Base-by-base conservation (phyloP, 1,284 basidiomycete genomes). In the Boletus sp. region DNA sequence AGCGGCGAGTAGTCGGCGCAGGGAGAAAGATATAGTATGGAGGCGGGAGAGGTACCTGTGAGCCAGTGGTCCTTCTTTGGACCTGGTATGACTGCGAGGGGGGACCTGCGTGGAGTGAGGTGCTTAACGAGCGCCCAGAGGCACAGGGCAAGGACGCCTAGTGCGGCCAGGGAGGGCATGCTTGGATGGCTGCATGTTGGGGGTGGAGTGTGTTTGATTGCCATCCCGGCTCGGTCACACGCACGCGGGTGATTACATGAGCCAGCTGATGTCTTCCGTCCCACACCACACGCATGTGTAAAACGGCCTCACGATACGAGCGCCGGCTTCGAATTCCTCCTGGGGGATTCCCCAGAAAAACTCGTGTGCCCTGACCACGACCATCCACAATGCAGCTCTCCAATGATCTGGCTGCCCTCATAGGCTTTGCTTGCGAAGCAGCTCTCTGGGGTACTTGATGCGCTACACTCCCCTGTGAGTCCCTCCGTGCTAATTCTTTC, bases 61-160 rank as follows among this genome's bases (percentile, higher is more conserved):
- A 74, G 57, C 72, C 72, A 76, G 8, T 62, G 54, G 14, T 66
- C 61, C 38, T 45, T 65, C 7, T 17, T 20, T 20, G 61, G 61
- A 2, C 61, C 65, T 0, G 26, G 51, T 23, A 67, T 49, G 49
- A 13, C 6, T 8, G 51, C 50, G 39, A 63, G 53, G 30, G 54
- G 51, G 13, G 51, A 46, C 16, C 17, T 42, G n/a, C 8, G 43
- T 2, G 54, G 20, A 2, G 26, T 16, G 45, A 61, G 12, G 16
- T 42, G 60, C 19, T n/a, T 49, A 7, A 53, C 3, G 26, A 61
- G 40, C 41, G n/a, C 41, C 43, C 48, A 61, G 14, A 62, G n/a
- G 23, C 48, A 6, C 39, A 35, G 49, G 7, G 41, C 49, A 8
- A 61, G 23, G 32, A 60, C 3, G 30, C 7, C 43, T 1, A 36